Evolutionary conservation across 805 yeast species (phyloP).

Genomic region (Hanseniaspora mollemarum): DNA sequence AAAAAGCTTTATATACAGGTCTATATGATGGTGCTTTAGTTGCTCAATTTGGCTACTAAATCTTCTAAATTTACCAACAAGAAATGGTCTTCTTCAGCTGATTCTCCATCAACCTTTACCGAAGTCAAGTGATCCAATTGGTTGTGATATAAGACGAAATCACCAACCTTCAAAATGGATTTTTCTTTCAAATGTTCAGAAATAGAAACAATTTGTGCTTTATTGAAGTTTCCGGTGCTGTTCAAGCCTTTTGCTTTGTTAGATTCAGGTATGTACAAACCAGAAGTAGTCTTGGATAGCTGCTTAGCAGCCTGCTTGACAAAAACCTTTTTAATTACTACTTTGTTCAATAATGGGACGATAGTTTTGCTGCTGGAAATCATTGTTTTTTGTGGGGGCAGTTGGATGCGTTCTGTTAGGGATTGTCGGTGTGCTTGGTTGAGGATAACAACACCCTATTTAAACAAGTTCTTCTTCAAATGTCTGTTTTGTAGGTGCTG

Average conservation of each 20-base stretch:
- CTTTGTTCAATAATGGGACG: conserved; percentile 90
- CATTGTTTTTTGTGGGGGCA: background rate
- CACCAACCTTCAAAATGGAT: conserved; percentile 77
- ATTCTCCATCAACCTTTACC: background rate
- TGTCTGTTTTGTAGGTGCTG: too few species aligned
- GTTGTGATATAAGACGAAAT: conserved; percentile 84
- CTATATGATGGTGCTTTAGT: background rate
- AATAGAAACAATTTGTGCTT: conserved; percentile 7
- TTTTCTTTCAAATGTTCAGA: conserved; percentile 35
- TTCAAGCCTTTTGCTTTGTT: background rate
- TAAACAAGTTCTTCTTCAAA: too few species aligned
- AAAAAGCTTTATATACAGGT: background rate
- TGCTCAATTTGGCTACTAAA: conserved; percentile 3
- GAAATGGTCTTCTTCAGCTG: background rate
- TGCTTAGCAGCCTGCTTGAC: conserved; percentile 32
- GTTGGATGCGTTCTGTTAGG: too few species aligned
- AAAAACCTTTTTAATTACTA: conserved; percentile 86
- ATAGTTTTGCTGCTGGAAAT: conserved; percentile 54
- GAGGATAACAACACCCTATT: too few species aligned
- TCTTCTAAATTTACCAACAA: conserved; percentile 75
- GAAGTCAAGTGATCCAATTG: conserved; percentile 70
- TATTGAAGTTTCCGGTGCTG: conserved; percentile 8
- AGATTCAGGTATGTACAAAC: conserved; percentile 78
- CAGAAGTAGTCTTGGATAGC: conserved; percentile 71
- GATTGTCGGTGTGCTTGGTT: too few species aligned